Evolutionary conservation across 2,329 filamentous ascomycete species (phyloP).

Genomic region (Pseudogymnoascus sp.): DNA sequence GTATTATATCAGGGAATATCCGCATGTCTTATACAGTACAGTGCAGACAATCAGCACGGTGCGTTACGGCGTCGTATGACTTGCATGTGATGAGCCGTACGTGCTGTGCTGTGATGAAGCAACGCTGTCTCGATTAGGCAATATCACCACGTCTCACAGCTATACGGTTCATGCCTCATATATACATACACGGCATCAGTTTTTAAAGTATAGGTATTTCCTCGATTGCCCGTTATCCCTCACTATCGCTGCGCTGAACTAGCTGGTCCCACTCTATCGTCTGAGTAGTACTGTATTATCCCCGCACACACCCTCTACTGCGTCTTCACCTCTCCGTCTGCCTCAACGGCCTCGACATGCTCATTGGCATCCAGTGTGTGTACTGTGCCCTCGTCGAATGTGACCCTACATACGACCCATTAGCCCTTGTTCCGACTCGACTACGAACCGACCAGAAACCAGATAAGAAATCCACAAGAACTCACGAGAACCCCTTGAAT

Average conservation of each 20-base stretch:
- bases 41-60: neutral
- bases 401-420: conserved; percentile 49
- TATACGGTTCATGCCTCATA: neutral
- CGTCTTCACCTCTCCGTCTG: conserved; percentile 61
- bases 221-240: neutral
- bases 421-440: neutral
- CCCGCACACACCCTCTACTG: too few species aligned
- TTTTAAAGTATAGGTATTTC: neutral
- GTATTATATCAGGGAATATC: neutral
- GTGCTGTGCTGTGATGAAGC: neutral
- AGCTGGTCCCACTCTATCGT: too few species aligned
- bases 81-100: neutral
- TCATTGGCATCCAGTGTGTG: conserved; percentile 60
- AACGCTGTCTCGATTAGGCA: neutral
- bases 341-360: conserved; percentile 68
- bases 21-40: neutral
- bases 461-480: conserved; percentile 18
- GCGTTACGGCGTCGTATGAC: neutral
- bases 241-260: too few species aligned
- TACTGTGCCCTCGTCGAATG: conserved; percentile 61
- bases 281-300: too few species aligned
- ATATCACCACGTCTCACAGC: conserved; percentile 2
- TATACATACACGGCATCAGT: neutral
- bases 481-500: conserved; percentile 91
- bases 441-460: too few species aligned